Percentiles rank a stretch among this genome's conserved stretches.
Evolutionary conservation across 352 stramenopile species (phyloP).

Genomic region (Phytopythium aichiense): DNA sequence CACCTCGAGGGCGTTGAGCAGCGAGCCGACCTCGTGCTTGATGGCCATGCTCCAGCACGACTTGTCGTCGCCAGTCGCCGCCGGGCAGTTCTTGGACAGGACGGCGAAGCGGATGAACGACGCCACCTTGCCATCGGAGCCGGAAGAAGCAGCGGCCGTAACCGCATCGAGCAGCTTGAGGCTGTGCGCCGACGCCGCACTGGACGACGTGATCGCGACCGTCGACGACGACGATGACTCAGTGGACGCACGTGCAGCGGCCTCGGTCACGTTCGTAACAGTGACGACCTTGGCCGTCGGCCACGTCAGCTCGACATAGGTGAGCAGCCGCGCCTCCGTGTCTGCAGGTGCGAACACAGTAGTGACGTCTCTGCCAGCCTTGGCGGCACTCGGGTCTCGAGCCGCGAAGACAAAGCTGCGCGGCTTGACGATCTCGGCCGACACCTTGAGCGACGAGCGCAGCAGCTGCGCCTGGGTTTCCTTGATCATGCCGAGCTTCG

Average conservation of each 20-base stretch:
- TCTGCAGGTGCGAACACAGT: slow-evolving; percentile 59
- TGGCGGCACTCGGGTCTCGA: slow-evolving; percentile 37
- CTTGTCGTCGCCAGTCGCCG: slow-evolving; percentile 75
- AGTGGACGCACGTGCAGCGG: slow-evolving; percentile 33
- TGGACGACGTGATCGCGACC: slow-evolving; percentile 52
- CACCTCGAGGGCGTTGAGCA: slow-evolving; percentile 72
- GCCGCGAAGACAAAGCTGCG: slow-evolving; percentile 71
- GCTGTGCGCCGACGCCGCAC: slow-evolving; percentile 31
- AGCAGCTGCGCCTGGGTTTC: slow-evolving; percentile 78
- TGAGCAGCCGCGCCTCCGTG: slow-evolving; percentile 44
- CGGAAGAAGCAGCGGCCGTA: slow-evolving; percentile 28
- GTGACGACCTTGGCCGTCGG: slow-evolving; percentile 63
- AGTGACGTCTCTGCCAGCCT: slow-evolving; percentile 40
- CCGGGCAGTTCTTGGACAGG: slow-evolving; percentile 58
- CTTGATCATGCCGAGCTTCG: slow-evolving; percentile 81
- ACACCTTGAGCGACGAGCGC: slow-evolving; percentile 70
- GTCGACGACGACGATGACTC: slow-evolving; percentile 19
- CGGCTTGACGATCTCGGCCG: slow-evolving; percentile 65
- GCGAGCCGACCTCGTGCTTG: slow-evolving; percentile 83
- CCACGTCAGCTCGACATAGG: slow-evolving; percentile 69
- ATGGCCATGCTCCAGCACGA: slow-evolving; percentile 83
- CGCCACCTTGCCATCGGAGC: slow-evolving; percentile 12
- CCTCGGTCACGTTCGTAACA: slow-evolving; percentile 59
- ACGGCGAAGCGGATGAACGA: slow-evolving; percentile 76
- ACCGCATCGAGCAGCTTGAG: slow-evolving; percentile 49